Evolutionary conservation across 768 basidiomycete genomes (phyloP).

Genomic region (Antrodiella citrinella): DNA sequence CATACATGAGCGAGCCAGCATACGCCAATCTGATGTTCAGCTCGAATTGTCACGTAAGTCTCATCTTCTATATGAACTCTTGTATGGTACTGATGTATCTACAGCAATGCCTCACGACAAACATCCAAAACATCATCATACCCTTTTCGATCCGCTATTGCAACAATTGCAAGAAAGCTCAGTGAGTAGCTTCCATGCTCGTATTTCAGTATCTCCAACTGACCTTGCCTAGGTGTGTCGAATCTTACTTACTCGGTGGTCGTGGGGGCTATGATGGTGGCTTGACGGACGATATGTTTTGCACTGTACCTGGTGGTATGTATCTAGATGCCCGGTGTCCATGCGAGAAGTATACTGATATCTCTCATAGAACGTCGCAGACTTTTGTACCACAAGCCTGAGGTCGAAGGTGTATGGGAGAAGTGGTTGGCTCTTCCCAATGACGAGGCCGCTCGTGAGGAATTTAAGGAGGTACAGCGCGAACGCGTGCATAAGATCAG

Average conservation of each 20-base stretch:
- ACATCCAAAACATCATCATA: not conserved
- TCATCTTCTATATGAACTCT: not conserved
- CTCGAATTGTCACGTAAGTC: constrained; percentile 1
- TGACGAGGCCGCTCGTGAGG: not conserved
- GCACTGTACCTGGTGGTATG: not conserved
- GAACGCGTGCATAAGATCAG: not conserved
- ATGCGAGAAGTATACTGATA: too few species aligned
- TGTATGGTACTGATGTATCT: too few species aligned
- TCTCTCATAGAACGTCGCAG: not conserved
- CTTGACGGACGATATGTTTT: not conserved
- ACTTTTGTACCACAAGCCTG: not conserved
- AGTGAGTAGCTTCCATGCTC: too few species aligned
- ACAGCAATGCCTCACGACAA: not conserved
- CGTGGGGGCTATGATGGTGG: not conserved
- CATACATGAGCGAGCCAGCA: constrained; percentile 8
- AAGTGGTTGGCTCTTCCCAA: not conserved
- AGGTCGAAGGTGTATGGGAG: not conserved
- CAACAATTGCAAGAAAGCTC: not conserved
- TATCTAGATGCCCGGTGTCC: not conserved
- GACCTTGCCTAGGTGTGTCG: not conserved
- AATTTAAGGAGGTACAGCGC: not conserved
- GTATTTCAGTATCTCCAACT: too few species aligned
- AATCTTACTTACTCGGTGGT: not conserved
- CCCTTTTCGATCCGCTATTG: not conserved
- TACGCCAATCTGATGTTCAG: constrained; percentile 8